phyloP scores from a whole-genome alignment of 257 asterid species.

The Capsicum pubescens region DNA sequence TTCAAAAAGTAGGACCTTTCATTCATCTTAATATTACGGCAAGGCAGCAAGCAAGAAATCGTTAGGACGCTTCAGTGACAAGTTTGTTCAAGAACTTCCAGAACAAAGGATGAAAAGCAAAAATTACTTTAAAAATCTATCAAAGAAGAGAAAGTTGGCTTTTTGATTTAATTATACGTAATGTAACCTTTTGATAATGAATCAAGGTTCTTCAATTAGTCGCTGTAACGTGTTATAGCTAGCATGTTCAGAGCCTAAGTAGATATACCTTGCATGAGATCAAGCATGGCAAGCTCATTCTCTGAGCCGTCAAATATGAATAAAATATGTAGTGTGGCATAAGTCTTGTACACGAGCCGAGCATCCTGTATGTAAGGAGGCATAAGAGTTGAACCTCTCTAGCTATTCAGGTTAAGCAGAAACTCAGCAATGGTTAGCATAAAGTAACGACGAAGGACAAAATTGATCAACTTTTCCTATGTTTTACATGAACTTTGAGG shows the following conservation, averaged over 20 bases:
- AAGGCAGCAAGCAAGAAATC: constrained; percentile 8
- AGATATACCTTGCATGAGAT: constrained; percentile 92
- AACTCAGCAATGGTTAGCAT: neutral
- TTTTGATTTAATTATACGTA: neutral
- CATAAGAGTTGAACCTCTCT: neutral
- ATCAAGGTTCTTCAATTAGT: neutral
- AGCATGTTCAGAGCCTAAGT: neutral
- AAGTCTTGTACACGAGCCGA: constrained; percentile 84
- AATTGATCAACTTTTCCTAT: neutral
- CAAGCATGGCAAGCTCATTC: constrained; percentile 98
- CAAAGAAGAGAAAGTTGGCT: neutral
- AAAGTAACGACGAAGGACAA: neutral
- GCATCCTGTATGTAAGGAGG: constrained; percentile 61
- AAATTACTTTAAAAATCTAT: neutral
- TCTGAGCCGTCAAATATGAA: constrained; percentile 82
- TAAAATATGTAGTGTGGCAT: constrained; percentile 82
- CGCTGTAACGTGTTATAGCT: neutral
- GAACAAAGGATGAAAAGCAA: neutral
- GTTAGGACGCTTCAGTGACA: neutral
- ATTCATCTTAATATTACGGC: neutral
- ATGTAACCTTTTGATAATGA: neutral
- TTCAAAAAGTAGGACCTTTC: neutral
- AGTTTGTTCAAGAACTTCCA: neutral
- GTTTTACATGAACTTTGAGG: neutral
- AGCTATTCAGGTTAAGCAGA: neutral